A percentile compares a stretch with the other conserved stretches of the same genome.
Conservation (phyloP, 2,329 filamentous ascomycete species). For the Fusarium haematococcum region DNA sequence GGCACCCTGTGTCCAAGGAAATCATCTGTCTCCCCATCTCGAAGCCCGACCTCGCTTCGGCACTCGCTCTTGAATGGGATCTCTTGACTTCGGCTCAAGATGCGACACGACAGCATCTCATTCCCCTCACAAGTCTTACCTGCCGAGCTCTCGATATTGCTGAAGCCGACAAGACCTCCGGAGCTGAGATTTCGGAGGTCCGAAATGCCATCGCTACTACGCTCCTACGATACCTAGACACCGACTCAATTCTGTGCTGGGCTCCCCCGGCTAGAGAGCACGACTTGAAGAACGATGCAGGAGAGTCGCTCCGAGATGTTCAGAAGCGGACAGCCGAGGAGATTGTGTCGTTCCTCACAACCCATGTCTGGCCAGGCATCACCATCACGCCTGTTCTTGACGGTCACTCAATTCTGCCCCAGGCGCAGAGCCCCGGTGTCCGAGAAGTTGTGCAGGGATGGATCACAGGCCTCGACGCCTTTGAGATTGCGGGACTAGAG, state of each 20-base stretch:
- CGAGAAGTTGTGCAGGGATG: conserved; percentile 81
- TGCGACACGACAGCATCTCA: conserved; percentile 85
- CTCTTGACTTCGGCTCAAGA: conserved; percentile 83
- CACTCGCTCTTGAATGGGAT: conserved; percentile 95
- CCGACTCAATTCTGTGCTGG: conserved; percentile 94
- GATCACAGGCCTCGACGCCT: conserved; percentile 77
- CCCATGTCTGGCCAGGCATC: conserved; percentile 85
- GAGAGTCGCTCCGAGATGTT: conserved; percentile 74
- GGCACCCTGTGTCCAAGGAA: conserved; percentile 78
- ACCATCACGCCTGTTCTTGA: conserved; percentile 85
- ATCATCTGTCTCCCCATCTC: conserved; percentile 77
- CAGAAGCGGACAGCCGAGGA: conserved; percentile 78
- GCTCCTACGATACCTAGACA: conserved; percentile 88
- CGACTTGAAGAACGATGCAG: conserved; percentile 58
- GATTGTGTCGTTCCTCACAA: conserved; percentile 78
- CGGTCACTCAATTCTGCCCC: conserved; percentile 79
- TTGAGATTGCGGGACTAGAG: conserved; percentile 89
- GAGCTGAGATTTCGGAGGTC: conserved; percentile 59
- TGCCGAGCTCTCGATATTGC: conserved; percentile 87
- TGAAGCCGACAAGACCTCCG: conserved; percentile 66
- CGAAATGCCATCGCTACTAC: conserved; percentile 74
- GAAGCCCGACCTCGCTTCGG: conserved; percentile 85
- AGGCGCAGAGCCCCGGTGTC: conserved; percentile 79
- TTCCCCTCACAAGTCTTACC: conserved; percentile 87
- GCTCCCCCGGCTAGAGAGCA: conserved; percentile 67